A percentile compares a stretch with the other conserved stretches of the same genome.
Conservation (phyloP, 345 rosid genomes). For the Draba incana region DNA sequence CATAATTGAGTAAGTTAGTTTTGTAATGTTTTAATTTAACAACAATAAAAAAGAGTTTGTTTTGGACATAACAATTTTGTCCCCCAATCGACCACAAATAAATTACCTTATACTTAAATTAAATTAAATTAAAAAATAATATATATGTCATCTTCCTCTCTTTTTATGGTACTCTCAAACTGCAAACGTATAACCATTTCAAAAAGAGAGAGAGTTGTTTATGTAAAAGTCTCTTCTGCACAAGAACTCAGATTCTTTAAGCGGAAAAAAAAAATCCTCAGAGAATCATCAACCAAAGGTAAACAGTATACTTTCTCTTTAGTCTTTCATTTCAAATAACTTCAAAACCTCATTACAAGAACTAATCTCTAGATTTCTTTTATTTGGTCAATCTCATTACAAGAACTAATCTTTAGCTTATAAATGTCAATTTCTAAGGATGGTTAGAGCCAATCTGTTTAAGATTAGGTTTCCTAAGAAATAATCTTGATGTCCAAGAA, state of each 20-base stretch:
- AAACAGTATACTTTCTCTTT: conserved; percentile 7
- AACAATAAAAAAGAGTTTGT: neutral
- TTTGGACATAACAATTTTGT: conserved; percentile 26
- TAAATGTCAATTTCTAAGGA: neutral
- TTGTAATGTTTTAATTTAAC: neutral
- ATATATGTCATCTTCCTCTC: conserved; percentile 35
- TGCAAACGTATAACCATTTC: conserved; percentile 32
- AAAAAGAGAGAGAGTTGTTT: conserved; percentile 23
- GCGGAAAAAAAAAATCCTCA: neutral
- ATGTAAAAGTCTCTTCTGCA: conserved; percentile 6
- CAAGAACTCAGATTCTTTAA: conserved; percentile 20
- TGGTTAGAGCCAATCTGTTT: neutral
- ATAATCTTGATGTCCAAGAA: neutral
- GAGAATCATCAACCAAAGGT: conserved; percentile 24
- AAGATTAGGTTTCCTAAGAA: conserved; percentile 6
- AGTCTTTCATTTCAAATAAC: neutral
- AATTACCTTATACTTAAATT: neutral
- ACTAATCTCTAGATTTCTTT: no score
- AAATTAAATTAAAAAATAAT: no score
- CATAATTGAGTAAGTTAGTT: neutral
- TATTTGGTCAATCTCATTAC: no score
- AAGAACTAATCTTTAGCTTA: conserved; percentile 2
- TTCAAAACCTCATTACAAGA: neutral
- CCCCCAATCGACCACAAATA: conserved; percentile 33
- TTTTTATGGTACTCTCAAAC: conserved; percentile 30